A percentile compares a stretch with the other conserved stretches of the same genome.
These are phyloP conservation scores for Chalaropsis thielavioides DNA, from an alignment of 2,329 filamentous ascomycete species.

Conservation along the genomic window DNA sequence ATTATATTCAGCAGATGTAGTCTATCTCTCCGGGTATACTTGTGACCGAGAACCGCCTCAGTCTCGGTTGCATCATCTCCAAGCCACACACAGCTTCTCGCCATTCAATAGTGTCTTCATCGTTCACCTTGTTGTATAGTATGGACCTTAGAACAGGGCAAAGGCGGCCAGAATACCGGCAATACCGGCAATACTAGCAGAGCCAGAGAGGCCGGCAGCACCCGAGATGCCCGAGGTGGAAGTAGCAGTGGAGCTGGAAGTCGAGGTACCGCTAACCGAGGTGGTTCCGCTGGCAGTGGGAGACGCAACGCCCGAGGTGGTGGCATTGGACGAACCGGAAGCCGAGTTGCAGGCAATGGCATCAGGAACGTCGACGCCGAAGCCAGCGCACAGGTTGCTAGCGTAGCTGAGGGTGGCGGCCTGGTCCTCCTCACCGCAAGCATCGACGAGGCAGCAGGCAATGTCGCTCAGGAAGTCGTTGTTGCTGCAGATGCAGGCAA, in stretches of 20 bases:
- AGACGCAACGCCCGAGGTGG: not conserved
- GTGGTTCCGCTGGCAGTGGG: not conserved
- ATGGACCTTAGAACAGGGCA: conserved; percentile 14
- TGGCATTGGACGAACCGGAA: not conserved
- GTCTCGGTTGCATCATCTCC: not conserved
- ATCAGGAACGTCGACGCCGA: conserved; percentile 26
- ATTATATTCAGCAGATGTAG: conserved; percentile 5
- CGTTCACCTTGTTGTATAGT: not conserved
- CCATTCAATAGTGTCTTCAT: not conserved
- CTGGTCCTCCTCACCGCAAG: conserved; percentile 26
- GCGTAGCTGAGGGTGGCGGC: conserved; percentile 27
- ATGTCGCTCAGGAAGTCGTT: conserved; percentile 30
- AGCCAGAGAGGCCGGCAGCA: not conserved
- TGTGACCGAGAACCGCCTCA: not conserved
- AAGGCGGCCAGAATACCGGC: conserved; percentile 15
- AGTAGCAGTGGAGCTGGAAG: not conserved
- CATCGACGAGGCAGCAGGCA: conserved; percentile 29
- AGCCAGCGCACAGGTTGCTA: conserved; percentile 27
- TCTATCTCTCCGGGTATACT: conserved; percentile 5
- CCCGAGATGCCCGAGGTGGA: not conserved
- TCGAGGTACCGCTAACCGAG: not conserved
- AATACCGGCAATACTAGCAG: conserved; percentile 6
- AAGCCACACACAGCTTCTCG: not conserved
- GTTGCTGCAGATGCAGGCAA: conserved; percentile 29
- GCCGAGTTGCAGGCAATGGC: conserved; percentile 26